Percentiles rank a stretch among this genome's conserved stretches.
Evolutionary conservation across 1,284 basidiomycete species (phyloP).

Genomic region (Ceratobasidium sp.): DNA sequence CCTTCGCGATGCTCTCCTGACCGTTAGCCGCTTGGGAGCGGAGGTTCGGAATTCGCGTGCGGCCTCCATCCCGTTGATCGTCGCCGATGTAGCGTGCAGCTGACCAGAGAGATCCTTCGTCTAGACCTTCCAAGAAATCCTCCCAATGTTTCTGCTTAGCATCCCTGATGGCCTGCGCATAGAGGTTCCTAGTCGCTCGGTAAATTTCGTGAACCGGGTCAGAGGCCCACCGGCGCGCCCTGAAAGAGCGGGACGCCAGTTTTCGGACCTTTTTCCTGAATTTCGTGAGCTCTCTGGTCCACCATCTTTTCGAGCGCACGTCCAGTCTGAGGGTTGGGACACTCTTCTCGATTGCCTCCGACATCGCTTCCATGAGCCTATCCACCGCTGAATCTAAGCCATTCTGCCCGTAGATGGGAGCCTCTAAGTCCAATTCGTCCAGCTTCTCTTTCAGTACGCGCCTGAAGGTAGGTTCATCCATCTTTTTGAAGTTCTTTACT

Average conservation of each 20-base stretch:
- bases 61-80: neutral
- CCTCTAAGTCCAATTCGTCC: no score
- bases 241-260: neutral
- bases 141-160: slow-evolving; percentile 45
- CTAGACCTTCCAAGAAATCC: slow-evolving; percentile 35
- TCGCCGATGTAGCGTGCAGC: slow-evolving; percentile 33
- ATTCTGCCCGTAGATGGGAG: no score
- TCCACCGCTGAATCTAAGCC: no score
- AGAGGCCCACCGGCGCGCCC: no score
- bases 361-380: no score
- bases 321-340: neutral
- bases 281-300: neutral
- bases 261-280: neutral
- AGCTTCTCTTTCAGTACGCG: no score
- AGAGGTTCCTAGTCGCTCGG: slow-evolving; percentile 1
- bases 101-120: slow-evolving; percentile 41
- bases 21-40: neutral
- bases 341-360: neutral
- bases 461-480: no score
- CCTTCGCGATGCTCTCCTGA: no score
- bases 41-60: slow-evolving; percentile 36
- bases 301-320: neutral
- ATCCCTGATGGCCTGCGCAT: slow-evolving; percentile 10
- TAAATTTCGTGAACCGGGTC: slow-evolving; percentile 4
- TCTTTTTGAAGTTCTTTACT: no score